phyloP scores from a whole-genome alignment of 208 protist genomes.

The Crithidia sp. region DNA sequence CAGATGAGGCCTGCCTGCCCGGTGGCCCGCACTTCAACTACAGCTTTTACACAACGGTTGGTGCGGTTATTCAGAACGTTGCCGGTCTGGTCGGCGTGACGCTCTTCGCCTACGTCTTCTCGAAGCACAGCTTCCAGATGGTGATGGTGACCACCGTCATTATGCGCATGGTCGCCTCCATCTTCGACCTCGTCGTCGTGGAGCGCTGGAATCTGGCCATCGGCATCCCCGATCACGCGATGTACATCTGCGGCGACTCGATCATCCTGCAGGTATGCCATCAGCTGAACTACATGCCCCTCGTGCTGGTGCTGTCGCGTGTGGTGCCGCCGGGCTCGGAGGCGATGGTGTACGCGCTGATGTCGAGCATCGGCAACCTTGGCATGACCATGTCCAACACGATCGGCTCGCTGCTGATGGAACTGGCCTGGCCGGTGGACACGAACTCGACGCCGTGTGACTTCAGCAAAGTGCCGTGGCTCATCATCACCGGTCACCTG shows the following conservation, averaged over 20 bases:
- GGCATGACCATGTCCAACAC: constrained; percentile 43
- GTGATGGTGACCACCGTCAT: constrained; percentile 53
- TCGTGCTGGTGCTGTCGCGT: constrained; percentile 15
- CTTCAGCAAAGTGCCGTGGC: constrained; percentile 54
- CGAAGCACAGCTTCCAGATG: constrained; percentile 50
- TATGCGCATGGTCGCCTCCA: constrained; percentile 40
- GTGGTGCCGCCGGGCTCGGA: constrained; percentile 54
- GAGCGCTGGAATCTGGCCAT: constrained; percentile 66
- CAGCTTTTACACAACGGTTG: constrained; percentile 56
- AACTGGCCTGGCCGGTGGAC: constrained; percentile 42
- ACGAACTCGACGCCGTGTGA: constrained; percentile 42
- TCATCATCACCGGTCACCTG: constrained; percentile 67
- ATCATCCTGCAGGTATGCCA: constrained; percentile 58
- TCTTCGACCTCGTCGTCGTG: constrained; percentile 77
- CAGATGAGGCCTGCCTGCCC: constrained; percentile 41
- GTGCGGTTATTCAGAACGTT: constrained; percentile 43
- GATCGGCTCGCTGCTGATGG: constrained; percentile 56
- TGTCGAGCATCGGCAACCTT: constrained; percentile 68
- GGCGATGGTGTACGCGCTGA: constrained; percentile 67
- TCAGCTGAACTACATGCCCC: not conserved
- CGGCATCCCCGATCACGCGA: constrained; percentile 57
- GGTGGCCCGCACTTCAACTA: constrained; percentile 57
- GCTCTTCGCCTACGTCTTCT: constrained; percentile 61
- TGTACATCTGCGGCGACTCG: constrained; percentile 70
- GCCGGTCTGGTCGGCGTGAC: constrained; percentile 49